A percentile compares a stretch with the other conserved stretches of the same genome.
Conservation (phyloP, 352 stramenopile genomes). For the Aphanomyces invadans region DNA sequence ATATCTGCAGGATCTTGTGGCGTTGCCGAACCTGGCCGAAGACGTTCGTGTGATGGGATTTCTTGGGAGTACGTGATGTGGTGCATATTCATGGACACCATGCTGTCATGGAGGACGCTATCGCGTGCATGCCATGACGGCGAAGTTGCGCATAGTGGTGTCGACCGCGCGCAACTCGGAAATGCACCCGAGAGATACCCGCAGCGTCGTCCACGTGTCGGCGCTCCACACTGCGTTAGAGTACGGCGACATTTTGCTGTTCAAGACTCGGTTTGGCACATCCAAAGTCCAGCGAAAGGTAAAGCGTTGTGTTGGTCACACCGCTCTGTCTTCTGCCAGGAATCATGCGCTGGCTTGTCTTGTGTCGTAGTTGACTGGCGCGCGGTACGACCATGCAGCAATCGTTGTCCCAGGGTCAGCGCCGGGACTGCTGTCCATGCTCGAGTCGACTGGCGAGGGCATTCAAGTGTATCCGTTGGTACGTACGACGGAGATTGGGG, state of each 20-base stretch:
- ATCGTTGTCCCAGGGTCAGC: slow-evolving; percentile 68
- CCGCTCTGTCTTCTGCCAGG: background rate
- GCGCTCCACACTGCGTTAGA: slow-evolving; percentile 59
- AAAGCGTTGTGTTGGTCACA: background rate
- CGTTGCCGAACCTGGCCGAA: slow-evolving; percentile 37
- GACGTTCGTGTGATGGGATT: slow-evolving; percentile 73
- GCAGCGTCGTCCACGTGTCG: slow-evolving; percentile 64
- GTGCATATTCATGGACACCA: too few species aligned
- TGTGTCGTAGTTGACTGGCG: slow-evolving; percentile 61
- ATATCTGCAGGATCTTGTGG: slow-evolving; percentile 50
- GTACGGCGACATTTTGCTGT: slow-evolving; percentile 72
- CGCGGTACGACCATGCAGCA: slow-evolving; percentile 73
- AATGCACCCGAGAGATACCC: slow-evolving; percentile 41
- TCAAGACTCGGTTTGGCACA: slow-evolving; percentile 68
- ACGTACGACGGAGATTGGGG: too few species aligned
- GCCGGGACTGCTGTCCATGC: slow-evolving; percentile 50
- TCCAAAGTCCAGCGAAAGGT: slow-evolving; percentile 77
- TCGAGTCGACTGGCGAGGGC: slow-evolving; percentile 71
- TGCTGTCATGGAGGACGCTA: too few species aligned
- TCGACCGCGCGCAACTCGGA: slow-evolving; percentile 57
- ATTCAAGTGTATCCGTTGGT: slow-evolving; percentile 69
- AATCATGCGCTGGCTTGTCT: too few species aligned
- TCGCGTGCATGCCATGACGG: too few species aligned
- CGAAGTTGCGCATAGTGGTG: slow-evolving; percentile 29
- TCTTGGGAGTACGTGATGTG: slow-evolving; percentile 34